Conservation (phyloP, 2,329 filamentous ascomycete species). For the Pestalotiopsis sp. region DNA sequence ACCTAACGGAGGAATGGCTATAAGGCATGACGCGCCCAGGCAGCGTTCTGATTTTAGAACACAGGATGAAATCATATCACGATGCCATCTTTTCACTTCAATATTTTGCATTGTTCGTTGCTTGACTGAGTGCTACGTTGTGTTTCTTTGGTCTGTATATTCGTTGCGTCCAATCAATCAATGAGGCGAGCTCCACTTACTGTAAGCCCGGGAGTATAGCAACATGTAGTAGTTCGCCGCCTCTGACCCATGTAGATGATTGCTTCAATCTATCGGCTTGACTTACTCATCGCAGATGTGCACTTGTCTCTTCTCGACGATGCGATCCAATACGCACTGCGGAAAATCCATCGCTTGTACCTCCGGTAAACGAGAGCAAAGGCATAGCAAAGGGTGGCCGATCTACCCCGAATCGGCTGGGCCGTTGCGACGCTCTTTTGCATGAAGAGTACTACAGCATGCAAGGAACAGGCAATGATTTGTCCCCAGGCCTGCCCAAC, state of each 20-base stretch:
- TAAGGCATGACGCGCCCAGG: not conserved
- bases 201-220: not conserved
- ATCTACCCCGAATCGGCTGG: not conserved
- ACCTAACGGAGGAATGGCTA: not conserved
- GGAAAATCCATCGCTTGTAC: not conserved
- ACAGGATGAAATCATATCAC: slow-evolving; percentile 13
- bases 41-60: not conserved
- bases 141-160: not conserved
- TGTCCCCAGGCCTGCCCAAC: slow-evolving; percentile 8
- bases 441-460: not conserved
- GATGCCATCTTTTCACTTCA: slow-evolving; percentile 1
- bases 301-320: not conserved
- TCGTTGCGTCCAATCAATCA: not conserved
- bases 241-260: not conserved
- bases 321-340: too few relatives aligned
- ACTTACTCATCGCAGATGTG: not conserved
- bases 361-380: not conserved
- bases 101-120: not conserved
- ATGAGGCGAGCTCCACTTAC: slow-evolving; percentile 1
- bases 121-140: not conserved
- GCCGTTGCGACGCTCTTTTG: not conserved
- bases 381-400: not conserved
- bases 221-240: not conserved
- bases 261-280: not conserved
- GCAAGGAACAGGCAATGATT: slow-evolving; percentile 5